Evolutionary conservation across 192 early-diverging fungal genomes (phyloP).

Genomic region (Backusella sp.): DNA sequence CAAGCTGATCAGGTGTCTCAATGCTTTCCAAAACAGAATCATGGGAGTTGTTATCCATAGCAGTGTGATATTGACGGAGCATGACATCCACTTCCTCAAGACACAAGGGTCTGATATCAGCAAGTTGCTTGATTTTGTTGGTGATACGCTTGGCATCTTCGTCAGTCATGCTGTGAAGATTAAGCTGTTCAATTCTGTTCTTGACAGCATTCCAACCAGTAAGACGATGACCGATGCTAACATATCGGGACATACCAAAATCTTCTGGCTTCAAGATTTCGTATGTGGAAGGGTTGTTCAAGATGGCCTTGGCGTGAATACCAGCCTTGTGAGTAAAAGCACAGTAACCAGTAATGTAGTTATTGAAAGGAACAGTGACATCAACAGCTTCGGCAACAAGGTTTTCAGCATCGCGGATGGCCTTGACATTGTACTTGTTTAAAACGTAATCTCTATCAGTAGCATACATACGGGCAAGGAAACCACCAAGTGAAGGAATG

Average conservation of each 20-base stretch:
- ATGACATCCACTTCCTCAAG: conserved; percentile 93
- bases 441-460: conserved; percentile 89
- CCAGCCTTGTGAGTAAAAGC: conserved; percentile 99
- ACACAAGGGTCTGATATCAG: conserved; percentile 89
- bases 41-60: conserved; percentile 60
- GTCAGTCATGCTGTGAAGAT: conserved; percentile 71
- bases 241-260: conserved; percentile 98
- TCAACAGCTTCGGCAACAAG: conserved; percentile 93
- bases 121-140: conserved; percentile 90
- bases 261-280: conserved; percentile 98
- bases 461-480: conserved; percentile 96
- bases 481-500: conserved; percentile 92
- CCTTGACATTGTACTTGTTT: conserved; percentile 89
- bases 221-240: conserved; percentile 94
- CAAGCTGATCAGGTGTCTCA: conserved; percentile 54
- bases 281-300: conserved; percentile 98
- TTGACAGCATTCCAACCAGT: conserved; percentile 99
- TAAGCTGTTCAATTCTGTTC: conserved; percentile 94
- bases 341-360: conserved; percentile 99
- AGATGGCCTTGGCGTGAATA: conserved; percentile 99
- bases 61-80: conserved; percentile 71
- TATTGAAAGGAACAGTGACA: conserved; percentile 98
- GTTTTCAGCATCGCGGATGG: conserved; percentile 94
- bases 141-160: conserved; percentile 92
- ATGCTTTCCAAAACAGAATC: conserved; percentile 44